These are phyloP conservation scores for Chalaropsis thielavioides DNA, from an alignment of 2,329 filamentous ascomycete genomes.

Conservation along the genomic window DNA sequence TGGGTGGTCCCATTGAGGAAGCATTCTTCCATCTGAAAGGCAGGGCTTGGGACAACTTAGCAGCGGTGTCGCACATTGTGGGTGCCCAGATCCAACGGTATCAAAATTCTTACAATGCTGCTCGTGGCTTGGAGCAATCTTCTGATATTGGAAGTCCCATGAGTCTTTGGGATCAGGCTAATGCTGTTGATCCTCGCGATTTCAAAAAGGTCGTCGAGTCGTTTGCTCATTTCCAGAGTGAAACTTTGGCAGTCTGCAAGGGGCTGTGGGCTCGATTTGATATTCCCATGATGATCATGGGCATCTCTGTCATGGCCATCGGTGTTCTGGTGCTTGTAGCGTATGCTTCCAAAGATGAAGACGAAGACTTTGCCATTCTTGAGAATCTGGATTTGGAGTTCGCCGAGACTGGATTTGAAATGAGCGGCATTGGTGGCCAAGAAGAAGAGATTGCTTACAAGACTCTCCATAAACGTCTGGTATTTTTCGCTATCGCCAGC, in stretches of 20 bases:
- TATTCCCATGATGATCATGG: slow-evolving; percentile 67
- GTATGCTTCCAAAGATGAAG: slow-evolving; percentile 50
- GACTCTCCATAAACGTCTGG: slow-evolving; percentile 28
- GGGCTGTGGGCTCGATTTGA: slow-evolving; percentile 87
- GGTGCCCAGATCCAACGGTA: slow-evolving; percentile 82
- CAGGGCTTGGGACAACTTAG: slow-evolving; percentile 61
- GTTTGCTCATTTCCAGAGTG: slow-evolving; percentile 59
- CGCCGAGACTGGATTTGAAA: slow-evolving; percentile 43
- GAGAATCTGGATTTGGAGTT: slow-evolving; percentile 45
- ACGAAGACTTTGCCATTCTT: slow-evolving; percentile 39
- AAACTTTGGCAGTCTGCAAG: slow-evolving; percentile 67
- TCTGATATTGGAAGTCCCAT: slow-evolving; percentile 29
- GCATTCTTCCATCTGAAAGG: slow-evolving; percentile 63
- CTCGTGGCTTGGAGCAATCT: slow-evolving; percentile 51
- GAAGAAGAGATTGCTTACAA: slow-evolving; percentile 24
- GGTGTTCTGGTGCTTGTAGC: slow-evolving; percentile 56
- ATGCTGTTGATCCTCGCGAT: slow-evolving; percentile 27
- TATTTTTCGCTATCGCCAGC: slow-evolving; percentile 27
- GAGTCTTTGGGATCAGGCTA: slow-evolving; percentile 36
- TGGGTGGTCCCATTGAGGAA: slow-evolving; percentile 85
- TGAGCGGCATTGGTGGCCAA: slow-evolving; percentile 27
- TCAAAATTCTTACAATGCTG: slow-evolving; percentile 65
- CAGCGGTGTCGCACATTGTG: slow-evolving; percentile 59
- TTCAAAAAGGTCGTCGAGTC: slow-evolving; percentile 37
- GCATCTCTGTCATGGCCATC: slow-evolving; percentile 54